These are phyloP conservation scores for Xylaria sp. DNA, from an alignment of 495 filamentous ascomycete species.

Conservation along the genomic window DNA sequence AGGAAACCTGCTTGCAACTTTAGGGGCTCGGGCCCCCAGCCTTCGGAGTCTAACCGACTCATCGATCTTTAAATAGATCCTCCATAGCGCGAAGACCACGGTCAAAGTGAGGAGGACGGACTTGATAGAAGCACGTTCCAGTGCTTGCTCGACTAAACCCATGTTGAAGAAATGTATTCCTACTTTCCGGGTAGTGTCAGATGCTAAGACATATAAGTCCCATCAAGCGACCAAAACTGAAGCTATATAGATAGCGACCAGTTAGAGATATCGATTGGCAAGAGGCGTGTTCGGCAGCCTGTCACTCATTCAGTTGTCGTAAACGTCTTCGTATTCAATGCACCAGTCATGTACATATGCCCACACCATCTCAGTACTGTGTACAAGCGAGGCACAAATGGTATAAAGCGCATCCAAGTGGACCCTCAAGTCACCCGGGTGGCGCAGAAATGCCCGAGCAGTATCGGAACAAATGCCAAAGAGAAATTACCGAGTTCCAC, in stretches of 20 bases:
- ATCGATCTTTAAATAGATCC: conserved; percentile 38
- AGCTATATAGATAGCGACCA: neutral
- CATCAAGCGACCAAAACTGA: neutral
- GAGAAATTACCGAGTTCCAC: neutral
- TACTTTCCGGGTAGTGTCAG: neutral
- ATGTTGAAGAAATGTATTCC: conserved; percentile 36
- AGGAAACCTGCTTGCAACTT: conserved; percentile 28
- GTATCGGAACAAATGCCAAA: neutral
- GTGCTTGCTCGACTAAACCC: conserved; percentile 47
- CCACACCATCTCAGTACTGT: neutral
- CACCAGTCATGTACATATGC: neutral
- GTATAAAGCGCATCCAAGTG: neutral
- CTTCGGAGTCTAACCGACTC: conserved; percentile 50
- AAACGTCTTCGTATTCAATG: neutral
- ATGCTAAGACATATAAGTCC: neutral
- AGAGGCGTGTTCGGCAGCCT: neutral
- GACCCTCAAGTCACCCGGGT: neutral
- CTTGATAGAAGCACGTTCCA: conserved; percentile 48
- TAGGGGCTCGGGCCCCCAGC: conserved; percentile 47
- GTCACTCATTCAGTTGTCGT: neutral
- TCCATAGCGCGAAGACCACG: conserved; percentile 39
- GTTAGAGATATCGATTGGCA: neutral
- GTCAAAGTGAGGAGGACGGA: conserved; percentile 35
- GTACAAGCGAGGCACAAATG: neutral
- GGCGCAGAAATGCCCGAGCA: neutral